Evolutionary conservation across 1,284 basidiomycete species (phyloP), one percentile per base, ranked within the genome.

Genomic region (Microbotryum lychnidis-dioicae): DNA sequence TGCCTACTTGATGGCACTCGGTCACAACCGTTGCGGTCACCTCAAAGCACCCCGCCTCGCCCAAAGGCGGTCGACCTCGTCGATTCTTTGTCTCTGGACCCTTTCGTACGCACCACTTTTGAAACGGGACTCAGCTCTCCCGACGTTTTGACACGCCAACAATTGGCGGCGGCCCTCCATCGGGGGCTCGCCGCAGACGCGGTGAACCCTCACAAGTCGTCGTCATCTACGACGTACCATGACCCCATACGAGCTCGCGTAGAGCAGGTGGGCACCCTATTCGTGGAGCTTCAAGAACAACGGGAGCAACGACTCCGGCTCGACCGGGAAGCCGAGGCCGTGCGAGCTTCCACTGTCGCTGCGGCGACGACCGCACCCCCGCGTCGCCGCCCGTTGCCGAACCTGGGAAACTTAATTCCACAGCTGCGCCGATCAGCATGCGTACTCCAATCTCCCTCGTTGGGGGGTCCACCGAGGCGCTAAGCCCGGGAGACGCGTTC

Each of bases 361-460:
- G 31, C n/a, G 2, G 46, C 54, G 7, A 29, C 55, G 12, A 47
- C 54, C 18, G 21, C 53, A 29, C 46, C 25, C 47, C 25, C 14
- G 18, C 47, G 5, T 45, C 42, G 23, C 50, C 44, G 31, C 6
- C 20, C 42, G 44, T 56, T 10, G n/a, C 54, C 8, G 52, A 33
- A 16, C 27, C 29, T 50, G 46, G 29, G 6, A 29, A 4, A 4
- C 25, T 27, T 10, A 25, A 50, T 9, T 18, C 53, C 9, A 12
- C 53, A 0, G 64, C 56, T 0, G 67, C 64, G 18, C 64, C 67
- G 10, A 59, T 69, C 58, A 69, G 64, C 49, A 64, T 67, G 67
- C 49, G 67, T 12, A 69, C 67, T 37, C 67, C 67, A 16, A 61
- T 65, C 50, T 61, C 58, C 14, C 57, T 69, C 44, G 67, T 65